Percentiles rank a stretch among this genome's conserved stretches.
These are phyloP conservation scores for Funneliformis geosporum DNA, from an alignment of 192 early-diverging fungal species.

Conservation along the genomic window DNA sequence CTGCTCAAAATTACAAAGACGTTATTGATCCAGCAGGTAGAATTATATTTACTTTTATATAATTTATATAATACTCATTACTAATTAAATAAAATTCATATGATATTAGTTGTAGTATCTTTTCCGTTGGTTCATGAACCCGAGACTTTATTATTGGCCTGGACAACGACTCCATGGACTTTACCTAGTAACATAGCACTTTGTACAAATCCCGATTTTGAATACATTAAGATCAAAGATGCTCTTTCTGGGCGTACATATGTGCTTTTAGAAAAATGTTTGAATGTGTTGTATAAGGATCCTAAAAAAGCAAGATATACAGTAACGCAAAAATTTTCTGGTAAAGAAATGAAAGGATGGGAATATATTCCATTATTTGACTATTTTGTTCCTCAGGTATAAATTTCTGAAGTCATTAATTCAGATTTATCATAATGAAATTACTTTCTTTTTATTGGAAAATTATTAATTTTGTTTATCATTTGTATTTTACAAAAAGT, in stretches of 20 bases:
- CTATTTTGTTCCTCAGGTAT: conserved; percentile 61
- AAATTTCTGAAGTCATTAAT: neutral
- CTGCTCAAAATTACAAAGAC: conserved; percentile 96
- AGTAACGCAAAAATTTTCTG: conserved; percentile 76
- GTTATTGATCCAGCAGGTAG: conserved; percentile 88
- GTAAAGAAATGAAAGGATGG: conserved; percentile 76
- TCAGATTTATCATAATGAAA: neutral
- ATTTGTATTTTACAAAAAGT: conserved; percentile 47
- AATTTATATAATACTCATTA: neutral
- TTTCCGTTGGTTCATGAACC: conserved; percentile 91
- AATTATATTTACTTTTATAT: neutral
- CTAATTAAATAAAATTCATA: conserved; percentile 2
- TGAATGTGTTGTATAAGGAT: conserved; percentile 91
- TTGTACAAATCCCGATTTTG: conserved; percentile 89
- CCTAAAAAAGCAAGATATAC: conserved; percentile 93
- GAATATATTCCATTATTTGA: conserved; percentile 92
- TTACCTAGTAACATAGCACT: conserved; percentile 94
- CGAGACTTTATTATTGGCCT: conserved; percentile 79
- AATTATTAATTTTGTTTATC: neutral
- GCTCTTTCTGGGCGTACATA: conserved; percentile 77
- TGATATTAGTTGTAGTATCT: conserved; percentile 74
- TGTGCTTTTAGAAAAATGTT: conserved; percentile 83
- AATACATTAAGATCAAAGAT: conserved; percentile 95
- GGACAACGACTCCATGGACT: conserved; percentile 99
- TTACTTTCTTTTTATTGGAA: no score